phyloP scores from a whole-genome alignment of 345 rosid genomes.

The Sonneratia alba region DNA sequence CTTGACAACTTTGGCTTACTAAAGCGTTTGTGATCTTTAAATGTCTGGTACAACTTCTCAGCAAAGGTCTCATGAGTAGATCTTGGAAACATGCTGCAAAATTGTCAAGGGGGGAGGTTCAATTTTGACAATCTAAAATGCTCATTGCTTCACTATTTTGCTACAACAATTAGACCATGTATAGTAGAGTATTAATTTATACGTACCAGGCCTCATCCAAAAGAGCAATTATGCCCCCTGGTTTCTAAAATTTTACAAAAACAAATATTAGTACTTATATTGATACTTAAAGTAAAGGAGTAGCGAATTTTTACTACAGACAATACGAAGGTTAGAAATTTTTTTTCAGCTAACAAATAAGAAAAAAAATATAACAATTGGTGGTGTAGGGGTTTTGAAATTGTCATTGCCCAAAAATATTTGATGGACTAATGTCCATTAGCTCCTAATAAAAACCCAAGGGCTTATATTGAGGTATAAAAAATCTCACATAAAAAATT shows the following conservation, averaged over 20 bases:
- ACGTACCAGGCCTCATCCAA: constrained; percentile 97
- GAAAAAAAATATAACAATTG: neutral
- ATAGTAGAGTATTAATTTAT: neutral
- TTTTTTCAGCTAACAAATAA: neutral
- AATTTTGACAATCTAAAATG: neutral
- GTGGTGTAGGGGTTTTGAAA: neutral
- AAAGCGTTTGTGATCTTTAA: constrained; percentile 72
- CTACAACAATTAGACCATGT: neutral
- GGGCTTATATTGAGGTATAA: neutral
- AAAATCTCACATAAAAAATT: neutral
- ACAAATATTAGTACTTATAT: neutral
- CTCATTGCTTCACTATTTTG: neutral
- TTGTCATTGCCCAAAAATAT: neutral
- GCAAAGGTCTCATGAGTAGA: constrained; percentile 97
- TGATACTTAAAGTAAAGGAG: neutral
- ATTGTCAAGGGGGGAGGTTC: constrained; percentile 10
- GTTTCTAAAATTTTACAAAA: constrained; percentile 55
- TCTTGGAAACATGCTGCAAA: constrained; percentile 90
- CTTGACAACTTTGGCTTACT: constrained; percentile 87
- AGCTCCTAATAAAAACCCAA: neutral
- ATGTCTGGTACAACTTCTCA: constrained; percentile 88
- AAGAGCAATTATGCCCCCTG: constrained; percentile 97
- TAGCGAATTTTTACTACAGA: neutral
- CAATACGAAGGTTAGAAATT: neutral
- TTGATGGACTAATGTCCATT: neutral